Evolutionary conservation across 768 basidiomycete species (phyloP).

Genomic region (Exsudoporus frostii): DNA sequence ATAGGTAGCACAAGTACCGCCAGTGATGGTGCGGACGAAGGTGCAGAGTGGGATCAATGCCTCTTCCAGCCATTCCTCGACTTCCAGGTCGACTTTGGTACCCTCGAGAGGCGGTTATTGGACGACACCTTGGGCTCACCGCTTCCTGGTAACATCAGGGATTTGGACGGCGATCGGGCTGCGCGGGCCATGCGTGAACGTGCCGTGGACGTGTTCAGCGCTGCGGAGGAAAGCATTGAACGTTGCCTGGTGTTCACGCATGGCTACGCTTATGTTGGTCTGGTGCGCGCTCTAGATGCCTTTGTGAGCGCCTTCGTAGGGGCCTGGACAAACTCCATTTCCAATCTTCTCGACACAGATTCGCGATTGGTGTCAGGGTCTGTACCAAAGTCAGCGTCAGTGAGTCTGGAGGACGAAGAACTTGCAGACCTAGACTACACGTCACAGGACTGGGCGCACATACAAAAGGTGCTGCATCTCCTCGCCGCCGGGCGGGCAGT

Average conservation of each 20-base stretch:
- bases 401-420: slow-evolving; percentile 46
- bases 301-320: slow-evolving; percentile 72
- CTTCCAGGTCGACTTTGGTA: slow-evolving; percentile 80
- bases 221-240: slow-evolving; percentile 75
- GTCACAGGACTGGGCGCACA: slow-evolving; percentile 82
- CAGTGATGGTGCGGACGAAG: slow-evolving; percentile 17
- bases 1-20: slow-evolving; percentile 7
- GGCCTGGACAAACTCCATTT: slow-evolving; percentile 53
- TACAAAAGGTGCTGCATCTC: slow-evolving; percentile 79
- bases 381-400: slow-evolving; percentile 26
- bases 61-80: slow-evolving; percentile 94
- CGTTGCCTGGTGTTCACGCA: slow-evolving; percentile 82
- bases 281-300: slow-evolving; percentile 71
- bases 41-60: slow-evolving; percentile 79
- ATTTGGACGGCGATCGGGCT: slow-evolving; percentile 37
- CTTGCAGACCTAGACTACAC: slow-evolving; percentile 84
- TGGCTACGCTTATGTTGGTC: slow-evolving; percentile 76
- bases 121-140: slow-evolving; percentile 54
- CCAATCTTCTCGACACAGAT: slow-evolving; percentile 31
- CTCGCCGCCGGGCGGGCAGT: slow-evolving; percentile 77
- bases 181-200: slow-evolving; percentile 73
- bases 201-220: slow-evolving; percentile 67
- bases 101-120: slow-evolving; percentile 71
- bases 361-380: slow-evolving; percentile 33
- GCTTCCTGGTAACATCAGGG: slow-evolving; percentile 28